A percentile compares a stretch with the other conserved stretches of the same genome.
Conservation (phyloP, 176 grass and related monocot species). For the Aegilops sharonensis region DNA sequence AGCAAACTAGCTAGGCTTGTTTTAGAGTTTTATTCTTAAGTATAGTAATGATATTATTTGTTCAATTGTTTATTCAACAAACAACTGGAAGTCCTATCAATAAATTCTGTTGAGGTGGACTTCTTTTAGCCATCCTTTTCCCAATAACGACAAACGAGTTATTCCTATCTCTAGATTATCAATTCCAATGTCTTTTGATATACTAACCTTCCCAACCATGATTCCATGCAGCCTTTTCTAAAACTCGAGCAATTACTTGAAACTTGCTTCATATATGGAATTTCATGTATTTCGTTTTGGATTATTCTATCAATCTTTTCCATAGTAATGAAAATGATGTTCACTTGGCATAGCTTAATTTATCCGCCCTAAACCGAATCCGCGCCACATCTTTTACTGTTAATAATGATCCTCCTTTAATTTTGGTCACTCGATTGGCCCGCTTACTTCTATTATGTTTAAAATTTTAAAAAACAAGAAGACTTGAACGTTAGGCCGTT, state of each 20-base stretch:
- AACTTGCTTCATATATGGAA: background rate
- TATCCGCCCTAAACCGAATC: background rate
- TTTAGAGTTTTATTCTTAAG: background rate
- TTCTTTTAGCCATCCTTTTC: background rate
- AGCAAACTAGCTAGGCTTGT: no score
- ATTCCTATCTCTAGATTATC: background rate
- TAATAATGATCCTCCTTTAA: background rate
- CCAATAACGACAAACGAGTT: background rate
- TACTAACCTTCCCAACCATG: background rate
- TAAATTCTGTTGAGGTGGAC: background rate
- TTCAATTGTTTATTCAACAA: background rate
- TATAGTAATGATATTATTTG: background rate
- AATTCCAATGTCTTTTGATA: background rate
- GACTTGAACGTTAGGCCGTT: background rate
- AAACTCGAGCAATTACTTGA: background rate
- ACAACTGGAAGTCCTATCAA: background rate
- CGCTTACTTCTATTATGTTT: background rate
- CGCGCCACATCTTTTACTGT: background rate
- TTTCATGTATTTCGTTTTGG: background rate
- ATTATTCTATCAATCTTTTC: background rate
- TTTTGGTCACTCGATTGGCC: background rate
- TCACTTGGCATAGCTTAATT: background rate
- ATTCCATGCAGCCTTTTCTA: background rate
- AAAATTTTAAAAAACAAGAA: background rate
- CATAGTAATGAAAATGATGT: background rate